Base-by-base conservation (phyloP, 495 filamentous ascomycete species). In the Hypoxylon cercidicola region DNA sequence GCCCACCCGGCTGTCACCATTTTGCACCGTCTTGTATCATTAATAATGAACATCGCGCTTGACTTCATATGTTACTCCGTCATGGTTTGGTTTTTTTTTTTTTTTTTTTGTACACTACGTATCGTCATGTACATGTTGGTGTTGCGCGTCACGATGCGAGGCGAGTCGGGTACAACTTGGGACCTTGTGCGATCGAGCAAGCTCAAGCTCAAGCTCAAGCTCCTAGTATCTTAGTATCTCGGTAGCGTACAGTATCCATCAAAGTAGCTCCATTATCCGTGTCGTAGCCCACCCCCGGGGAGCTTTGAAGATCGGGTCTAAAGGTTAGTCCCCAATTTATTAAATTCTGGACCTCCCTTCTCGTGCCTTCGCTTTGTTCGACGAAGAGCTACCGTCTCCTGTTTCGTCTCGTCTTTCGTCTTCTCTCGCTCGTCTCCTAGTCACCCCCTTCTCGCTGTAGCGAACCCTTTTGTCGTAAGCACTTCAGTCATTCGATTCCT, bases 331-430 rank as follows among this genome's bases (percentile, higher is more conserved):
- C 40, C 60, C 60, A 68, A 40, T 68, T 68, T 63, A 64, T 68
- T 68, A 68, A 68, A 68, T 68, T 68, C 65, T 68, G 65, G 65
- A 64, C 65, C 65, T 51, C 60, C 65, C 65, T 68, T 60, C 60
- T 64, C 55, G 49, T 63, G 34, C 55, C 34, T 63, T 58, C 64
- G 64, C 55, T 63, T 63, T 62, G 64, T 63, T 62, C 48, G 32
- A 60, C 39, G n/a, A 53, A 43, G 18, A 62, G 15, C 2, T 19
- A 19, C 8, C 16, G 9, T 18, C 40, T 44, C 21, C 7, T 35
- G 28, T 32, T 13, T 41, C 35, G 50, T 25, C 30, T 20, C 30
- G 21, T 35, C 23, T 13, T 50, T 50, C 25, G n/a, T 16, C 32
- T 50, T 28, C 6, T 25, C 23, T 25, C 23, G 5, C 23, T 25